phyloP scores from a whole-genome alignment of 805 yeast genomes.

The Starmera amethionina region DNA sequence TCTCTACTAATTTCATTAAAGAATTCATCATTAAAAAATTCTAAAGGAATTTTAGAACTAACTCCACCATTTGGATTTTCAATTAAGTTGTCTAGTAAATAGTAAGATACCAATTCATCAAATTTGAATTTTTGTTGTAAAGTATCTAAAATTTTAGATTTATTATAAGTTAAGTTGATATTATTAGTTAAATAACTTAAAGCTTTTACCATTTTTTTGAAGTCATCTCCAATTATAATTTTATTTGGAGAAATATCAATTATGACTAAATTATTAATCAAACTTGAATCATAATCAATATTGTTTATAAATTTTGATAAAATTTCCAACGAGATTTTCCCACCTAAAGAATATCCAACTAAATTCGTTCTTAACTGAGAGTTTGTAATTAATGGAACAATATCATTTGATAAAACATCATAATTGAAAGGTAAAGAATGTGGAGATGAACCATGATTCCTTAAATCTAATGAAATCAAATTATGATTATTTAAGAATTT shows the following conservation, averaged over 20 bases:
- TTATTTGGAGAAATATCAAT: slow-evolving; percentile 32
- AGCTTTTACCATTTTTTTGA: slow-evolving; percentile 22
- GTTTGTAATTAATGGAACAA: slow-evolving; percentile 24
- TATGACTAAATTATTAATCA: slow-evolving; percentile 28
- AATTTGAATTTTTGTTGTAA: slow-evolving; percentile 2
- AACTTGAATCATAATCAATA: slow-evolving; percentile 15
- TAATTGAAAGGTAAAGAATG: slow-evolving; percentile 35
- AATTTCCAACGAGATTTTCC: slow-evolving; percentile 34
- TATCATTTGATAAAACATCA: slow-evolving; percentile 31
- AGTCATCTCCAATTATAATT: slow-evolving; percentile 20
- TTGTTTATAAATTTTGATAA: slow-evolving; percentile 22
- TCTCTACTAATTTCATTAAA: slow-evolving; percentile 8
- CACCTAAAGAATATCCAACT: slow-evolving; percentile 49
- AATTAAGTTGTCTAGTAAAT: background rate
- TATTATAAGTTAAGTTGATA: background rate
- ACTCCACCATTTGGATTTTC: slow-evolving; percentile 5
- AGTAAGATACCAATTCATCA: background rate
- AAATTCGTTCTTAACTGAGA: slow-evolving; percentile 20
- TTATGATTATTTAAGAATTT: slow-evolving; percentile 22
- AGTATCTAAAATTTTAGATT: background rate
- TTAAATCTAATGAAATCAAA: slow-evolving; percentile 34
- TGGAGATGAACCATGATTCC: slow-evolving; percentile 43
- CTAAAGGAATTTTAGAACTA: slow-evolving; percentile 15
- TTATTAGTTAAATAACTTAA: slow-evolving; percentile 17
- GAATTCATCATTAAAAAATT: slow-evolving; percentile 1